These are phyloP conservation scores for Lanzia echinophila DNA, from an alignment of 2,329 filamentous ascomycete species.

Conservation along the genomic window DNA sequence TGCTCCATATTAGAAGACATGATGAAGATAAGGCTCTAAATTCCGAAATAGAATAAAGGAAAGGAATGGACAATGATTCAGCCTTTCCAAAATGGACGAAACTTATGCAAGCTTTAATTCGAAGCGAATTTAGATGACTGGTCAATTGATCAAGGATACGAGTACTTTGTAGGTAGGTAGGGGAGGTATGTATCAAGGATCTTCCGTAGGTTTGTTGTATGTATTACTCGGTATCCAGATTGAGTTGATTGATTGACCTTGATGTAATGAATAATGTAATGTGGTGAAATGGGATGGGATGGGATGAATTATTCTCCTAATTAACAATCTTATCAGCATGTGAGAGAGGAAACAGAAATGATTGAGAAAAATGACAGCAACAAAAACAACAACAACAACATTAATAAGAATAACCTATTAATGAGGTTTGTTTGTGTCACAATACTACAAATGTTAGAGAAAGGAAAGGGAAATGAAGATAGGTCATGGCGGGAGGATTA, in stretches of 20 bases:
- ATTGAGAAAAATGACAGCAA: background rate
- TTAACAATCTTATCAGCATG: no score
- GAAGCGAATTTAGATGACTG: background rate
- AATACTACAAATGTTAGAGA: no score
- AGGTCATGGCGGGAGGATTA: no score
- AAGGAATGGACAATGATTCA: background rate
- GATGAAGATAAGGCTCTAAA: background rate
- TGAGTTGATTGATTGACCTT: background rate
- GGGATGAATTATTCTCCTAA: no score
- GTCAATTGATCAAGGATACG: background rate
- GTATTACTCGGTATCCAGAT: background rate
- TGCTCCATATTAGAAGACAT: constrained; percentile 5
- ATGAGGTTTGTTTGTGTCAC: background rate
- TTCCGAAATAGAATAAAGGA: background rate
- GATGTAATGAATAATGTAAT: background rate
- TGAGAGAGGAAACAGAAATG: background rate
- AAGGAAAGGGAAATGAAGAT: no score
- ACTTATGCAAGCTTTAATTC: background rate
- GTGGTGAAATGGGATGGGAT: background rate
- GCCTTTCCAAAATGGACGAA: background rate
- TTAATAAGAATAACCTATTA: background rate
- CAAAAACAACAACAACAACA: no score
- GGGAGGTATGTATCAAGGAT: no score
- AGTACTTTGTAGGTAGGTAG: no score
- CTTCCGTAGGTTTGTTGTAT: no score